Conservation (phyloP, 805 yeast species). For the Ogataea methanolica region DNA sequence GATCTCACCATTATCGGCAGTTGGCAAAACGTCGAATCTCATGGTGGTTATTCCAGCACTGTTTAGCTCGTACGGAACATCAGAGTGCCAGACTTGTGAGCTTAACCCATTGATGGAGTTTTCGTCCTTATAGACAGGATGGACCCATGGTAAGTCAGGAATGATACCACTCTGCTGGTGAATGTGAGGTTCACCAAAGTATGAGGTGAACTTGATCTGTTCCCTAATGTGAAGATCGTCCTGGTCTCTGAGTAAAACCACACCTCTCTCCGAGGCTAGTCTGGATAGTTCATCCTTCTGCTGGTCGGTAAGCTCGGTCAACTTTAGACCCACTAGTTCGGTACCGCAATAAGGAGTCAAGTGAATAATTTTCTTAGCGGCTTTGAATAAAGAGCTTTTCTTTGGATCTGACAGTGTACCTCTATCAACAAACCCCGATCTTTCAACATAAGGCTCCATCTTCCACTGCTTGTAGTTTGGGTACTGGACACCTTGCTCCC, state of each 20-base stretch:
- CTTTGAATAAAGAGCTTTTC: slow-evolving; percentile 35
- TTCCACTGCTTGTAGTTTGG: slow-evolving; percentile 15
- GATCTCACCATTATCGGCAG: slow-evolving; percentile 8
- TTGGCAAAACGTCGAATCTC: slow-evolving; percentile 48
- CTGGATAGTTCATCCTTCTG: slow-evolving; percentile 43
- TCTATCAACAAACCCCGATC: slow-evolving; percentile 7
- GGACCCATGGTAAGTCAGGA: slow-evolving; percentile 32
- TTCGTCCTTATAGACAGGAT: slow-evolving; percentile 32
- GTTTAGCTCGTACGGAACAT: slow-evolving; percentile 64
- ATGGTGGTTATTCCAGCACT: slow-evolving; percentile 67
- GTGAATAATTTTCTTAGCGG: slow-evolving; percentile 36
- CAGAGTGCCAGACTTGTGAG: slow-evolving; percentile 57
- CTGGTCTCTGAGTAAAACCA: slow-evolving; percentile 43
- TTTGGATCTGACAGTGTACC: slow-evolving; percentile 19
- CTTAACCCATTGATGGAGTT: slow-evolving; percentile 30
- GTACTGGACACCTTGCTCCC: slow-evolving; percentile 10
- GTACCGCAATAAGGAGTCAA: slow-evolving; percentile 49
- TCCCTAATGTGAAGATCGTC: slow-evolving; percentile 33
- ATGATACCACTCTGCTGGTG: slow-evolving; percentile 33
- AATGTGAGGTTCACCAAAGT: slow-evolving; percentile 38
- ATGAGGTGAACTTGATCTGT: slow-evolving; percentile 38
- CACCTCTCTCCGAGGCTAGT: slow-evolving; percentile 41
- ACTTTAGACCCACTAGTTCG: slow-evolving; percentile 45
- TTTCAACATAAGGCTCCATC: slow-evolving; percentile 11
- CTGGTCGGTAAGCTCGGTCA: slow-evolving; percentile 34